phyloP scores from a whole-genome alignment of 345 rosid species.

The Psidium friedrichsthalianum region DNA sequence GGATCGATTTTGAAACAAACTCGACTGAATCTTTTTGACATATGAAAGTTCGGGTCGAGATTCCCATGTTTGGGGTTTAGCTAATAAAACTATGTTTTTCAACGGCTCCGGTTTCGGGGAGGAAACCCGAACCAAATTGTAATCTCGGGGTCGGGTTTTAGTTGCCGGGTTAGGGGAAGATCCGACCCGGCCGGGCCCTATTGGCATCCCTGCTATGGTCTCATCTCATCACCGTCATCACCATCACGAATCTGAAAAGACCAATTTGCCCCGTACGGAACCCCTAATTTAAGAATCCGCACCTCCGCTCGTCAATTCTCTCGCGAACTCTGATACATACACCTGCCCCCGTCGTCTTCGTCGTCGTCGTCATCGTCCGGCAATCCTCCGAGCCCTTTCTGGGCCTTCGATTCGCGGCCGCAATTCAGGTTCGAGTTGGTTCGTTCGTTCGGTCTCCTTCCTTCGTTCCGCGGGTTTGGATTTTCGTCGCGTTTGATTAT shows the following conservation, averaged over 20 bases:
- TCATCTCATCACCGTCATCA: not conserved
- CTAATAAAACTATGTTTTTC: not conserved
- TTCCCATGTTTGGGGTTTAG: not conserved
- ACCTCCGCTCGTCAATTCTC: not conserved
- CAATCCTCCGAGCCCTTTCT: not conserved
- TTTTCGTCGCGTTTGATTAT: not conserved
- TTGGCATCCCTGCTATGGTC: not conserved
- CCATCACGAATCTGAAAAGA: not conserved
- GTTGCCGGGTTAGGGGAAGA: not conserved
- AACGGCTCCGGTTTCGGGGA: not conserved
- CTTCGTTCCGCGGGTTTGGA: not conserved
- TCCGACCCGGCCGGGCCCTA: not conserved
- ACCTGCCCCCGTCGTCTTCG: not conserved
- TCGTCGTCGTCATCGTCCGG: not conserved
- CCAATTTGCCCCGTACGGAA: conserved; percentile 7
- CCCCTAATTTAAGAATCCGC: conserved; percentile 9
- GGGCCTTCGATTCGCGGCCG: not conserved
- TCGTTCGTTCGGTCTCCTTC: not conserved
- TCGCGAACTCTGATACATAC: not conserved
- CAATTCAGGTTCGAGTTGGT: not conserved
- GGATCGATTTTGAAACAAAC: not conserved
- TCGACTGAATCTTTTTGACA: not conserved
- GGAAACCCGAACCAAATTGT: not conserved
- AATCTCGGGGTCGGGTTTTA: not conserved
- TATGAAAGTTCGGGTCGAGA: not conserved